Percentiles rank a stretch among this genome's conserved stretches.
Conservation (phyloP, 495 filamentous ascomycete genomes). For the Xylaria acuta region DNA sequence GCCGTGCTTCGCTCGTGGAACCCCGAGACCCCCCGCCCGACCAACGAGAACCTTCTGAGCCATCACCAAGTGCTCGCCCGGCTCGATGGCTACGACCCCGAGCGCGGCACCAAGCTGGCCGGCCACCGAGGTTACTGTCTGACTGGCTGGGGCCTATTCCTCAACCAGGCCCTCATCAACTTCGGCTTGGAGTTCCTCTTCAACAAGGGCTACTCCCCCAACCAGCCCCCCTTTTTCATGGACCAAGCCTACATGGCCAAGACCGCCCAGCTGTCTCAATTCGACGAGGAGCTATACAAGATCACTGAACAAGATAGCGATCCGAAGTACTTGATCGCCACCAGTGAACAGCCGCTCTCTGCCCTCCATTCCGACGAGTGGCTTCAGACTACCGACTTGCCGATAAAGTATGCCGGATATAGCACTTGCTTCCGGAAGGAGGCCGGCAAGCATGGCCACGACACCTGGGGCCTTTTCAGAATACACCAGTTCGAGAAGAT, state of each 20-base stretch:
- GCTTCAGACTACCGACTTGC: slow-evolving; percentile 83
- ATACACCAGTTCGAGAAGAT: slow-evolving; percentile 99
- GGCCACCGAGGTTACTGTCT: slow-evolving; percentile 96
- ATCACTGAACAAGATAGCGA: slow-evolving; percentile 87
- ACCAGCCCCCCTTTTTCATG: slow-evolving; percentile 97
- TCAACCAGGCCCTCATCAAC: slow-evolving; percentile 90
- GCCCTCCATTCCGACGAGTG: slow-evolving; percentile 94
- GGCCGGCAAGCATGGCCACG: slow-evolving; percentile 88
- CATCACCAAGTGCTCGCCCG: slow-evolving; percentile 93
- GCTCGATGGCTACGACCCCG: slow-evolving; percentile 91
- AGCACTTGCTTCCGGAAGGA: slow-evolving; percentile 95
- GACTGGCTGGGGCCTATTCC: slow-evolving; percentile 87
- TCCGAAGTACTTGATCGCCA: slow-evolving; percentile 95
- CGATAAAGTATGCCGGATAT: slow-evolving; percentile 80
- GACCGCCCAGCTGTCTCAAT: slow-evolving; percentile 95
- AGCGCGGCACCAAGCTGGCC: slow-evolving; percentile 91
- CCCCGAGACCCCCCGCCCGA: slow-evolving; percentile 72
- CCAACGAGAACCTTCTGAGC: slow-evolving; percentile 67
- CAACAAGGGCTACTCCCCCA: slow-evolving; percentile 78
- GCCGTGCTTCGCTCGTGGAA: slow-evolving; percentile 75
- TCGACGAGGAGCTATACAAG: slow-evolving; percentile 98
- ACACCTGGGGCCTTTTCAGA: slow-evolving; percentile 98
- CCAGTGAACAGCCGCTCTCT: slow-evolving; percentile 92
- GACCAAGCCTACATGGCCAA: slow-evolving; percentile 96
- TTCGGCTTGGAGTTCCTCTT: slow-evolving; percentile 91